Evolutionary conservation across 2,329 filamentous ascomycete genomes (phyloP).

Genomic region (Trichophyton benhamiae): DNA sequence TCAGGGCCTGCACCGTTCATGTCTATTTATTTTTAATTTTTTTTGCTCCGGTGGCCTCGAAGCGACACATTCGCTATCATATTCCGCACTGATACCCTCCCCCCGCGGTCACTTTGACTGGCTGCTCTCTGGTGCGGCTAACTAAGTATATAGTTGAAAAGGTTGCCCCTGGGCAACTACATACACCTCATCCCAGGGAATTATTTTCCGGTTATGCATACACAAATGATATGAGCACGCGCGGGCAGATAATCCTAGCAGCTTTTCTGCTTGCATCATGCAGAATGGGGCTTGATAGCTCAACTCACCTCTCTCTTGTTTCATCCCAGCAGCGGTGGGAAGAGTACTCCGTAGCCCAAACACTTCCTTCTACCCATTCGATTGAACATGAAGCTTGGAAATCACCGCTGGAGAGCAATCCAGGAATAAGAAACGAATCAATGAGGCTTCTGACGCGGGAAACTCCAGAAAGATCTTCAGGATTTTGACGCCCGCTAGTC

Average conservation of each 20-base stretch:
- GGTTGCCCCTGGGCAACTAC: neutral
- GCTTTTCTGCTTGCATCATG: neutral
- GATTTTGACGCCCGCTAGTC: neutral
- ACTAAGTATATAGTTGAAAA: neutral
- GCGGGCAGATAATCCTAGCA: neutral
- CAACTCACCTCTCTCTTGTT: neutral
- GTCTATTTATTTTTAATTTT: neutral
- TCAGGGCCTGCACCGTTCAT: neutral
- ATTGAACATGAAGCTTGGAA: neutral
- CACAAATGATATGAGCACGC: neutral
- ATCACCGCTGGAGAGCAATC: neutral
- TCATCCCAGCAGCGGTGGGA: neutral
- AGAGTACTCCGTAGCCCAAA: neutral
- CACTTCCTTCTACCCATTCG: neutral
- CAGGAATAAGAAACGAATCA: neutral
- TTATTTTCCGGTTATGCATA: neutral
- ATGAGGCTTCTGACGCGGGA: neutral
- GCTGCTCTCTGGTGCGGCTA: neutral
- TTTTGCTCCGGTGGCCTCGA: neutral
- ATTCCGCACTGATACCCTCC: neutral
- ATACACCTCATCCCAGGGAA: neutral
- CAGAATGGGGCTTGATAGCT: neutral
- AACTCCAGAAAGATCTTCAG: constrained; percentile 2
- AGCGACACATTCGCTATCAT: neutral
- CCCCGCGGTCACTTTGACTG: neutral